Evolutionary conservation across 2,329 filamentous ascomycete genomes (phyloP), one percentile per base, ranked within the genome.

Genomic region (Penicillium griseofulvum): DNA sequence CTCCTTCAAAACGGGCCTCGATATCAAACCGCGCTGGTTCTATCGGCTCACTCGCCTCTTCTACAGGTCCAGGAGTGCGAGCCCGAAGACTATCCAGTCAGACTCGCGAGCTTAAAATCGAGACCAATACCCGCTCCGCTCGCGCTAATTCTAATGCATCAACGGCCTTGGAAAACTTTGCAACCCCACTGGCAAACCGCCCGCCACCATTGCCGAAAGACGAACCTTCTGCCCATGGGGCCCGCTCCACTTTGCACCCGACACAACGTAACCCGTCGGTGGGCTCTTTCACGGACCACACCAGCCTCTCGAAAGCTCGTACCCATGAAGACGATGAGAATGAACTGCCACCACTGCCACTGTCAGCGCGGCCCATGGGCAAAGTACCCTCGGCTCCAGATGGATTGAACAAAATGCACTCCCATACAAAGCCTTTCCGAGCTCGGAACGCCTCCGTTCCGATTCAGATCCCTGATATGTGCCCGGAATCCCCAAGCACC

Each of bases 71-170:
- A 54, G 80, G 85, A 38, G 89, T 95, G 49, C 83, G 90, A 50
- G 90, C 83, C 64, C 83, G 92, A 57, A 84, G 92, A 58, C 76
- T 96, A 31, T 96, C 92, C 4, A 89, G 88, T 8, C 87, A 90
- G 64, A 90, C 83, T 14, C 92, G 89, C 70, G 89, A 92, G 66
- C 78, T 97, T 48, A 96, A 91, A 75, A 97, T 97, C 53, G 90
- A 97, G 72, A 97, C 91, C 11, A 76, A 75, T 70, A 48, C 72
- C 60, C 69, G 65, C 63, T 69, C 66, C 63, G 69, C 66, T 49
- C 58, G 63, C 37, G 33, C 66, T 38, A 55, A 64, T 48, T 58
- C 62, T 46, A 61, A 62, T 49, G 49, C 59, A 36, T 65, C 60
- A 38, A 65, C 68, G 31, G 65, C 55, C 22, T 65, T 67, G 34